Evolutionary conservation across 2,329 filamentous ascomycete genomes (phyloP).

Genomic region (Ceratocystis huliohia): DNA sequence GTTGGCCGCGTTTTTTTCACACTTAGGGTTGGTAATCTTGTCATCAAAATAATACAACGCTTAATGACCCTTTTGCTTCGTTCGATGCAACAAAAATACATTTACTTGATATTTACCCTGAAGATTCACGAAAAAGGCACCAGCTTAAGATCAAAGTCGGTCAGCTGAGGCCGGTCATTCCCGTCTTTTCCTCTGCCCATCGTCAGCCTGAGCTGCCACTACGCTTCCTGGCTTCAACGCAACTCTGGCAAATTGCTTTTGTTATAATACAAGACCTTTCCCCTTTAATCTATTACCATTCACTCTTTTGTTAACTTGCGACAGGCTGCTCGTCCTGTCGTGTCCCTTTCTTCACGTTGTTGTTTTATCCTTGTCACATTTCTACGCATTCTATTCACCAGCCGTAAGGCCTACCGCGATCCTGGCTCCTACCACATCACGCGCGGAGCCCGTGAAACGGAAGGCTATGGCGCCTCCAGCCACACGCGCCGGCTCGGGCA

Average conservation of each 20-base stretch:
- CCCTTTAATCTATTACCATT: conserved; percentile 3
- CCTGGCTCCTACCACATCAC: conserved; percentile 16
- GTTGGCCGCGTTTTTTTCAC: background rate
- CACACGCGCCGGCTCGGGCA: conserved; percentile 13
- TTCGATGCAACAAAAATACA: background rate
- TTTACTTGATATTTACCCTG: no score
- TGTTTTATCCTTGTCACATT: background rate
- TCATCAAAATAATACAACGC: conserved; percentile 7
- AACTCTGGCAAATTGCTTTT: conserved; percentile 1
- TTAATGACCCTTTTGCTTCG: background rate
- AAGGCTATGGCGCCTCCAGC: conserved; percentile 13
- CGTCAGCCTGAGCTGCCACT: no score
- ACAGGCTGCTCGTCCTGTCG: background rate
- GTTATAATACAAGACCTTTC: background rate
- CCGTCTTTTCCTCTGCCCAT: background rate
- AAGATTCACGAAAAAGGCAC: background rate
- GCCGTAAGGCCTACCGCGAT: conserved; percentile 18
- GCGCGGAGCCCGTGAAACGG: conserved; percentile 19
- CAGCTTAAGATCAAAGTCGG: background rate
- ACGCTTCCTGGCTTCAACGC: background rate
- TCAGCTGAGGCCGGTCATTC: background rate
- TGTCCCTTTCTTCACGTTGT: background rate
- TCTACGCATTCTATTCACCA: background rate
- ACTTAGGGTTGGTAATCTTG: background rate
- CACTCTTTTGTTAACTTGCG: background rate